phyloP scores from a whole-genome alignment of 1,139 yeast species.

The Wickerhamiella infanticola region DNA sequence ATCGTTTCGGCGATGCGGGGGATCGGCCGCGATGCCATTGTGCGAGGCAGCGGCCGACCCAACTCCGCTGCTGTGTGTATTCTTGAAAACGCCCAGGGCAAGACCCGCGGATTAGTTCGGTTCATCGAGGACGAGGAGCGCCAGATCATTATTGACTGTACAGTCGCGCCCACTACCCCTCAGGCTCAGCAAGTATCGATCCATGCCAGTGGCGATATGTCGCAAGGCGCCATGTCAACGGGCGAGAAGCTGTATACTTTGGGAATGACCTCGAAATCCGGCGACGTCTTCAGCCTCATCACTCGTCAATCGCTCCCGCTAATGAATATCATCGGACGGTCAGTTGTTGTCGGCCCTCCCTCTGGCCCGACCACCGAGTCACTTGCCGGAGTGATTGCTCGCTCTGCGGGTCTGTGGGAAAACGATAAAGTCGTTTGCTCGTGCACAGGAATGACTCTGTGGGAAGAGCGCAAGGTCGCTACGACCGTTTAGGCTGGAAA shows the following conservation, averaged over 20 bases:
- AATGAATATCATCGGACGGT: constrained; percentile 61
- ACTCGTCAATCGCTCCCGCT: constrained; percentile 27
- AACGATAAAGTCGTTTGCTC: constrained; percentile 86
- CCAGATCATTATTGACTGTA: constrained; percentile 52
- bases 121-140: constrained; percentile 49
- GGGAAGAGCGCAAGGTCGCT: constrained; percentile 75
- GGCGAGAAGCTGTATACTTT: constrained; percentile 4
- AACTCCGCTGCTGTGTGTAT: constrained; percentile 88
- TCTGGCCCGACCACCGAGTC: constrained; percentile 14
- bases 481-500: neutral
- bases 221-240: constrained; percentile 23
- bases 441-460: constrained; percentile 86
- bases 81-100: constrained; percentile 44
- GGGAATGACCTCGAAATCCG: neutral
- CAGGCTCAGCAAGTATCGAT: constrained; percentile 60
- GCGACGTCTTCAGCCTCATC: neutral
- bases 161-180: constrained; percentile 48
- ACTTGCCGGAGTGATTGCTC: constrained; percentile 76
- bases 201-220: constrained; percentile 54
- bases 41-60: constrained; percentile 79
- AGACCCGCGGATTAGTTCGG: constrained; percentile 78
- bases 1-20: constrained; percentile 49
- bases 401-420: constrained; percentile 97
- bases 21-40: constrained; percentile 77
- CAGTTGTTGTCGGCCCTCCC: constrained; percentile 42